Evolutionary conservation across 192 early-diverging fungal species (phyloP), one percentile per base, ranked within the genome.

Genomic region (Physocladia obscura): DNA sequence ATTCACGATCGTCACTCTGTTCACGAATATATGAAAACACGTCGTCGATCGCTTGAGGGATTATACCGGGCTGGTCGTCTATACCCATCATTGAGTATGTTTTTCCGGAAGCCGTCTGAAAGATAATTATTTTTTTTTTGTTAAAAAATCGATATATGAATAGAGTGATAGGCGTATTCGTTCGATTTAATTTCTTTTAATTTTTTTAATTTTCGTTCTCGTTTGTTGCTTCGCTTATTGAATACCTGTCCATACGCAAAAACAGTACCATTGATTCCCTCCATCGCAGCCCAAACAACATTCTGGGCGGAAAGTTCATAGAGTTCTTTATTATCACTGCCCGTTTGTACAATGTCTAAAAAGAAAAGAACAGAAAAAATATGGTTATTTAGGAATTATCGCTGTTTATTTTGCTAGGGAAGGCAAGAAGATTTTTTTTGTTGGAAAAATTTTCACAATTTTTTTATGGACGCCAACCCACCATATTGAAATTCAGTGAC

Each of bases 241-340:
- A 55, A 55, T 36, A 60, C 57, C 36, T 62, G 63, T 26, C 97
- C 97, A 80, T 98, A 98, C 3, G 97, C 95, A 84, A 98, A 98
- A 2, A 98, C 92, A 29, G 50, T 87, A 80, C 93, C 93, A 74
- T 96, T 95, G 64, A 93, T 90, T 13, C 94, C 94, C 30, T 90
- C 87, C 94, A 96, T 94, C 2, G 92, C 78, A 11, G 82, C 82
- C 29, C 73, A 60, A 24, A 90, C 84, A 2, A 89, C 86, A 44
- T 79, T 72, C 71, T 84, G 77, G 29, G 85, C 79, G 50, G 77
- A 72, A 3, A 54, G 32, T 29, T 79, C 75, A 59, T 88, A 89
- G 13, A 89, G 63, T 19, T 71, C 54, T 49, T 78, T 75, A 59
- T 88, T 88, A 56, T 87, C 77, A 57, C 79, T 81, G 21, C 84